Evolutionary conservation across 108 stramenopile genomes (phyloP).

Genomic region (Nitzschia sp.): DNA sequence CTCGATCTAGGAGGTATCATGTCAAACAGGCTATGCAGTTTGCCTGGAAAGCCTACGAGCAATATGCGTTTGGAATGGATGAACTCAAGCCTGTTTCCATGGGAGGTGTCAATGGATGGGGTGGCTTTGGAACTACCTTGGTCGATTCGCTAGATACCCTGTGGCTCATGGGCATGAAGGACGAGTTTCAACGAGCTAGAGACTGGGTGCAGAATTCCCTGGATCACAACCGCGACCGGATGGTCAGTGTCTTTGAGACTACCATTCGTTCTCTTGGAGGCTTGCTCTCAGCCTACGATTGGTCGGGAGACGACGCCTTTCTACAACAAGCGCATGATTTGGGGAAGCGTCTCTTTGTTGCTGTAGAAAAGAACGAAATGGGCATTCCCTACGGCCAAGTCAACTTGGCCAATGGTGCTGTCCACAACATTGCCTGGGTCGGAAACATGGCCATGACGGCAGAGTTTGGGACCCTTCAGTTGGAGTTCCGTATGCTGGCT

Average conservation of each 20-base stretch:
- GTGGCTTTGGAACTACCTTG: slow-evolving; percentile 89
- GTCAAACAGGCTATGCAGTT: slow-evolving; percentile 73
- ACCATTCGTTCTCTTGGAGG: slow-evolving; percentile 96
- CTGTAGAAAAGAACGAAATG: slow-evolving; percentile 55
- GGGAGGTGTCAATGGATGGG: slow-evolving; percentile 63
- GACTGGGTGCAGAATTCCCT: slow-evolving; percentile 85
- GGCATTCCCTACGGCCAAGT: slow-evolving; percentile 69
- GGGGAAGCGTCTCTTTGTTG: slow-evolving; percentile 56
- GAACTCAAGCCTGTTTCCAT: slow-evolving; percentile 65
- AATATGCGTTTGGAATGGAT: slow-evolving; percentile 82
- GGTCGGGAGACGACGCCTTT: slow-evolving; percentile 64
- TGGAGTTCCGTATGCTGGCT: slow-evolving; percentile 89
- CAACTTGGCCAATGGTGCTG: slow-evolving; percentile 44
- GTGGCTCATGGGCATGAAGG: slow-evolving; percentile 94
- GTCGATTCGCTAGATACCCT: slow-evolving; percentile 96
- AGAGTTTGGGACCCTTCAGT: slow-evolving; percentile 85
- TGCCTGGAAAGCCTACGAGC: slow-evolving; percentile 69
- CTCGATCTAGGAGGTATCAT: slow-evolving; percentile 61
- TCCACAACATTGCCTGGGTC: slow-evolving; percentile 55
- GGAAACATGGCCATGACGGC: slow-evolving; percentile 53
- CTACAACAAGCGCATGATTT: slow-evolving; percentile 78
- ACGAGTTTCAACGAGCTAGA: slow-evolving; percentile 86
- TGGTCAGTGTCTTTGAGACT: slow-evolving; percentile 95
- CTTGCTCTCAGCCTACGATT: slow-evolving; percentile 89
- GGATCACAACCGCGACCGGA: slow-evolving; percentile 38